Percentiles rank a stretch among this genome's conserved stretches.
phyloP scores from a whole-genome alignment of 1,284 basidiomycete species.

The Rhodotorula sp. region DNA sequence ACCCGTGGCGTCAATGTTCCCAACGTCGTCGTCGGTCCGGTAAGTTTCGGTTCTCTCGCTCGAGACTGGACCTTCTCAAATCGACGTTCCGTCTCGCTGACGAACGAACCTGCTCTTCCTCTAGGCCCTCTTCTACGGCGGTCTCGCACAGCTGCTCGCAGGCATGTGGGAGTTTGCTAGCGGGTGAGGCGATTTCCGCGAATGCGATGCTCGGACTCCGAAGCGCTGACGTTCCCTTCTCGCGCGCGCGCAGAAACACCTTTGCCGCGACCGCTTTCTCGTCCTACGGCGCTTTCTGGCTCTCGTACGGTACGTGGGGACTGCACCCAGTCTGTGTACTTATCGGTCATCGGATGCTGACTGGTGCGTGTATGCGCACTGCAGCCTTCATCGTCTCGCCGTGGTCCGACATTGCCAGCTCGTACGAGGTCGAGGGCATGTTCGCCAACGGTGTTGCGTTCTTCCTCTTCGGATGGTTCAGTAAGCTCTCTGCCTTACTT shows the following conservation, averaged over 20 bases:
- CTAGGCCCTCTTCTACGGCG: conserved; percentile 52
- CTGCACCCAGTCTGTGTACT: background rate
- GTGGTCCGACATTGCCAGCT: conserved; percentile 55
- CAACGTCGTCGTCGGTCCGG: conserved; percentile 83
- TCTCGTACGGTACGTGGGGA: conserved; percentile 11
- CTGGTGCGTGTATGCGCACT: conserved; percentile 3
- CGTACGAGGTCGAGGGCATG: conserved; percentile 52
- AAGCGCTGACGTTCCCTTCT: background rate
- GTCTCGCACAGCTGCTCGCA: conserved; percentile 66
- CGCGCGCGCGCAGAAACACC: conserved; percentile 61
- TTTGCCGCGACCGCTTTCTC: conserved; percentile 60
- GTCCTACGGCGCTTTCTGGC: conserved; percentile 37
- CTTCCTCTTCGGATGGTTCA: conserved; percentile 48
- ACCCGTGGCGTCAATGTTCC: conserved; percentile 53
- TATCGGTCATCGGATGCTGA: conserved; percentile 46
- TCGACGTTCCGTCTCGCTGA: background rate
- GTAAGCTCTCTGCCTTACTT: background rate
- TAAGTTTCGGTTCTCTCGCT: conserved; percentile 57
- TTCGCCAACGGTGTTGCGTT: conserved; percentile 54
- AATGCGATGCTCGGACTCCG: background rate
- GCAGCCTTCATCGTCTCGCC: conserved; percentile 44
- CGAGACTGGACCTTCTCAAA: background rate
- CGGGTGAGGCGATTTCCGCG: background rate
- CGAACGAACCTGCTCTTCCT: background rate
- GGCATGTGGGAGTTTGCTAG: conserved; percentile 46